Percentiles rank a stretch among this genome's conserved stretches.
phyloP scores from a whole-genome alignment of 2,329 filamentous ascomycete species.

The Dothideomycetes sp. region DNA sequence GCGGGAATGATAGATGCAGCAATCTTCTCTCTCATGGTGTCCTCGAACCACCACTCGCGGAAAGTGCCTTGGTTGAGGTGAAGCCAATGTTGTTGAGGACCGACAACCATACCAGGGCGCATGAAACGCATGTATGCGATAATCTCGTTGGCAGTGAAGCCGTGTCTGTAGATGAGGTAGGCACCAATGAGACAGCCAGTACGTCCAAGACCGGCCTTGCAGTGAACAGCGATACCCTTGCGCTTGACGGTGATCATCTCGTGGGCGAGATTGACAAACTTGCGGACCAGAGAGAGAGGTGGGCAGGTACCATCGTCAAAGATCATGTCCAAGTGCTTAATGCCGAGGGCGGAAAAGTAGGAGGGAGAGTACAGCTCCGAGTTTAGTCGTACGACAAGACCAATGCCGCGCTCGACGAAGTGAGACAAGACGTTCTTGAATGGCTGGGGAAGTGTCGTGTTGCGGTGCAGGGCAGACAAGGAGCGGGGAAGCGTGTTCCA shows the following conservation, averaged over 20 bases:
- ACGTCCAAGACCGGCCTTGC: conserved; percentile 91
- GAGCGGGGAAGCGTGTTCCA: conserved; percentile 68
- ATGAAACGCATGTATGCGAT: conserved; percentile 98
- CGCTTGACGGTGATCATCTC: conserved; percentile 86
- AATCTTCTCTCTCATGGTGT: conserved; percentile 70
- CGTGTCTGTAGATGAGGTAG: conserved; percentile 94
- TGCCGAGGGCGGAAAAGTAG: conserved; percentile 93
- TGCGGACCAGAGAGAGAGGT: conserved; percentile 75
- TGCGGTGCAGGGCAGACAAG: conserved; percentile 58
- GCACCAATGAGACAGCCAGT: conserved; percentile 95
- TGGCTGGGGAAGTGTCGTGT: conserved; percentile 62
- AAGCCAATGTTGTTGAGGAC: conserved; percentile 97
- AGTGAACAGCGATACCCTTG: conserved; percentile 93
- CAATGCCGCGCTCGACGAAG: conserved; percentile 80
- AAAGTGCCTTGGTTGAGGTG: conserved; percentile 95
- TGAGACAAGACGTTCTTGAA: conserved; percentile 96
- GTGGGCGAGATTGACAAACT: conserved; percentile 90
- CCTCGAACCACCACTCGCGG: conserved; percentile 92
- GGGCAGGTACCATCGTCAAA: conserved; percentile 98
- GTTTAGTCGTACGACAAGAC: conserved; percentile 89
- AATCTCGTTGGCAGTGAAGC: conserved; percentile 93
- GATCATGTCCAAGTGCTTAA: conserved; percentile 97
- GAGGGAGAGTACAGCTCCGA: conserved; percentile 91
- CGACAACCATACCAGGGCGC: conserved; percentile 97
- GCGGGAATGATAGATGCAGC: conserved; percentile 49